phyloP scores from a whole-genome alignment of 192 early-diverging fungal species.

The Backusella psychrophila region DNA sequence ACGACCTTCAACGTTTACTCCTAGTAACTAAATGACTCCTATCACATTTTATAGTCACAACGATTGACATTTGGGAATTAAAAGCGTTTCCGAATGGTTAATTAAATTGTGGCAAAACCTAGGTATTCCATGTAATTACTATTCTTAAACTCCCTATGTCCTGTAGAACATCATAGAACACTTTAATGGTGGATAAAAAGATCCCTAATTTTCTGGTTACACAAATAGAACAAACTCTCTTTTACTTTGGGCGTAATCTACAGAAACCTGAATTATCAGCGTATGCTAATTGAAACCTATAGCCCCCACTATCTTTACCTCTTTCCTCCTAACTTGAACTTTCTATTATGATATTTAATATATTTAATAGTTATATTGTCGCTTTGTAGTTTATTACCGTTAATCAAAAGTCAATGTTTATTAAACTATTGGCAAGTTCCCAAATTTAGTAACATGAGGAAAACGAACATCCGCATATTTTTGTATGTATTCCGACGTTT shows the following conservation, averaged over 20 bases:
- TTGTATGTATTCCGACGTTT: neutral
- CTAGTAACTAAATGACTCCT: neutral
- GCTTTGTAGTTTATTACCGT: neutral
- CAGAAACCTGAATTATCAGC: neutral
- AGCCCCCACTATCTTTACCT: neutral
- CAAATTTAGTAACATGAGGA: neutral
- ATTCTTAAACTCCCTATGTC: neutral
- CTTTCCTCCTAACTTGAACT: neutral
- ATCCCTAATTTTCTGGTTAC: neutral
- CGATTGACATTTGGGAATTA: neutral
- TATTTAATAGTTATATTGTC: neutral
- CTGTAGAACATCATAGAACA: neutral
- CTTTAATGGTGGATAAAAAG: neutral
- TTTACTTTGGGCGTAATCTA: neutral
- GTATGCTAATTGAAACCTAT: neutral
- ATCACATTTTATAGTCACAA: neutral
- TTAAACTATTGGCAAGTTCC: neutral
- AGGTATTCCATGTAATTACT: neutral
- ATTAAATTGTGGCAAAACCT: neutral
- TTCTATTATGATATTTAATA: neutral
- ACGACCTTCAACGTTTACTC: neutral
- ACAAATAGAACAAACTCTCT: neutral
- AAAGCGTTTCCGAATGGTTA: neutral
- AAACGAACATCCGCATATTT: neutral
- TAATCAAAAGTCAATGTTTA: neutral